A percentile compares a stretch with the other conserved stretches of the same genome.
phyloP scores from a whole-genome alignment of 352 stramenopile genomes.

The Phytopythium vexans region DNA sequence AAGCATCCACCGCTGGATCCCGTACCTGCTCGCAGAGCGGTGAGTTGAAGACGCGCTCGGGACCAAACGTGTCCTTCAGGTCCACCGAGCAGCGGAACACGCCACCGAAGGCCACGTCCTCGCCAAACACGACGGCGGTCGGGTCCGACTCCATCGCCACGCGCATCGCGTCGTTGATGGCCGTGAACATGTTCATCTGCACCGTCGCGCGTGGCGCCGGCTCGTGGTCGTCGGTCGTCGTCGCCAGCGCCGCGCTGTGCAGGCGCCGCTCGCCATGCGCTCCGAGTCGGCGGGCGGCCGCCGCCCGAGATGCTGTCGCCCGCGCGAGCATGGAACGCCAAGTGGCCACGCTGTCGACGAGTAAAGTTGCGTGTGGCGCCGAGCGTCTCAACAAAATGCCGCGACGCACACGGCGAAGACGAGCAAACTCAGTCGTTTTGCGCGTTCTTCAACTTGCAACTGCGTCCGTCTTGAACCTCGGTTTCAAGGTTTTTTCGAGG shows the following conservation, averaged over 20 bases:
- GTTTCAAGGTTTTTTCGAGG: too few species aligned
- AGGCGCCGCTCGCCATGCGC: background rate
- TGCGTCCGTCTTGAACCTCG: too few species aligned
- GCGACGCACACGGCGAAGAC: too few species aligned
- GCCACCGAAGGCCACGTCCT: slow-evolving; percentile 98
- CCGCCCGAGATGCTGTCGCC: background rate
- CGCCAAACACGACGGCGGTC: slow-evolving; percentile 93
- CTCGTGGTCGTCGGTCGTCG: slow-evolving; percentile 1
- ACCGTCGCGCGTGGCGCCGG: slow-evolving; percentile 37
- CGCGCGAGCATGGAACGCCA: background rate
- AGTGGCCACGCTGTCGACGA: too few species aligned
- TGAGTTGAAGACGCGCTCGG: slow-evolving; percentile 96
- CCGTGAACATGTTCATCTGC: slow-evolving; percentile 92
- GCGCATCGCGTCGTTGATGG: slow-evolving; percentile 91
- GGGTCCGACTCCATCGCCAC: slow-evolving; percentile 88
- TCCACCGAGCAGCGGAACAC: slow-evolving; percentile 97
- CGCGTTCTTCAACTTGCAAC: too few species aligned
- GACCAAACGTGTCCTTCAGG: slow-evolving; percentile 93
- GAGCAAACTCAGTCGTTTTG: too few species aligned
- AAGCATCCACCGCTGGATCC: background rate
- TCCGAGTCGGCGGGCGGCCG: background rate
- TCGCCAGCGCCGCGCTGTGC: background rate
- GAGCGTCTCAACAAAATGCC: too few species aligned
- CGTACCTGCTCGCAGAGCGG: slow-evolving; percentile 92
- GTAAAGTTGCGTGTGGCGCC: too few species aligned